These are phyloP conservation scores for Coniochaeta sp. DNA, from an alignment of 2,329 filamentous ascomycete species.

Conservation along the genomic window DNA sequence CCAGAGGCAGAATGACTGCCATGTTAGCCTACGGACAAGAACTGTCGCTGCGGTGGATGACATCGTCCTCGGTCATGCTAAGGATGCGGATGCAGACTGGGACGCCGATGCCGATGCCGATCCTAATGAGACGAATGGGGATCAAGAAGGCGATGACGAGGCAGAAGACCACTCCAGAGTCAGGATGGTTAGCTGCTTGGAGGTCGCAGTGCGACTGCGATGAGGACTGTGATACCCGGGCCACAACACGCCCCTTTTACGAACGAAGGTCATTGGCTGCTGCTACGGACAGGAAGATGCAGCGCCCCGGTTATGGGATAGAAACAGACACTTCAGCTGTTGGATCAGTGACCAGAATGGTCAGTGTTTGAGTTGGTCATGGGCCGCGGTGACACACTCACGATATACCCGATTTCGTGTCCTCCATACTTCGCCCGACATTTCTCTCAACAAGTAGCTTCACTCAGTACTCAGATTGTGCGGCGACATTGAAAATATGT, in stretches of 20 bases:
- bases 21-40: constrained; percentile 53
- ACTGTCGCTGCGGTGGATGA: constrained; percentile 63
- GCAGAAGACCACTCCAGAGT: constrained; percentile 21
- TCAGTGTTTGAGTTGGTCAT: neutral
- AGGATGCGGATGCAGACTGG: neutral
- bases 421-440: neutral
- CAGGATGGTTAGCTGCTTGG: constrained; percentile 43
- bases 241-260: neutral
- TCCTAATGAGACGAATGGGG: constrained; percentile 3
- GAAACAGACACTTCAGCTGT: neutral
- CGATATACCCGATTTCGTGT: neutral
- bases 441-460: neutral
- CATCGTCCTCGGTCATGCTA: constrained; percentile 32
- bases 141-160: constrained; percentile 4
- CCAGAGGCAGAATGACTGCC: constrained; percentile 50
- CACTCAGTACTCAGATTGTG: neutral
- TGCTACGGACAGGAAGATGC: neutral
- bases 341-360: neutral
- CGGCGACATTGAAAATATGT: no score
- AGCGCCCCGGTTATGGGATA: neutral
- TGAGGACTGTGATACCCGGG: constrained; percentile 13
- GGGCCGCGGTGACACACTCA: neutral
- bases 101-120: constrained; percentile 11
- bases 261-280: neutral
- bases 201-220: constrained; percentile 38